Evolutionary conservation across 441 rosid species (phyloP).

Genomic region (Isatis lusitanica): DNA sequence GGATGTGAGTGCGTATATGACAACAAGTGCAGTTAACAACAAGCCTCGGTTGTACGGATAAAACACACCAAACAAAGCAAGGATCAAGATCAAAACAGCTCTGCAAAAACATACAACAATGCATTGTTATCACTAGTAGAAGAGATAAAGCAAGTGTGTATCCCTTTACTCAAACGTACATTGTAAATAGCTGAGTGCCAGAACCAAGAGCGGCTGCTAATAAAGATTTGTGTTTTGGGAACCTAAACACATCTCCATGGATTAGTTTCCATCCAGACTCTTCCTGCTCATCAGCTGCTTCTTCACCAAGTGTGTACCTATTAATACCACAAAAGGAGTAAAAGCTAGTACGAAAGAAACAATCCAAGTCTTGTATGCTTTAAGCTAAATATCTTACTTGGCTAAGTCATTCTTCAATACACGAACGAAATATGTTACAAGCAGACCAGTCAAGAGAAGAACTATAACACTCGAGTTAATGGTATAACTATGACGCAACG

Average conservation of each 20-base stretch:
- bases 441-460: constrained; percentile 32
- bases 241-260: constrained; percentile 57
- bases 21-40: constrained; percentile 30
- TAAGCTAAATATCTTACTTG: constrained; percentile 21
- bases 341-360: background rate
- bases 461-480: constrained; percentile 29
- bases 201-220: constrained; percentile 57
- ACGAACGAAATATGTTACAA: constrained; percentile 18
- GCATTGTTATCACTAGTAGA: background rate
- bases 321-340: background rate
- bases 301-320: constrained; percentile 58
- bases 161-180: constrained; percentile 36
- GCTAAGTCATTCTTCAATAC: constrained; percentile 31
- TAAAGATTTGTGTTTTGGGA: constrained; percentile 47
- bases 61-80: constrained; percentile 29
- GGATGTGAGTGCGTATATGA: constrained; percentile 32
- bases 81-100: constrained; percentile 28
- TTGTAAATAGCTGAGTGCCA: constrained; percentile 51
- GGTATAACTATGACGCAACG: constrained; percentile 13
- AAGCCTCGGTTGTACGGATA: constrained; percentile 33
- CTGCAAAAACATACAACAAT: background rate
- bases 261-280: constrained; percentile 60
- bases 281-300: constrained; percentile 50
- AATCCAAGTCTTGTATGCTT: no score
- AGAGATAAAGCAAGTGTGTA: background rate